Evolutionary conservation across 2,329 filamentous ascomycete species (phyloP), one percentile per base, ranked within the genome.

Genomic region (Salinomyces thailandicus): DNA sequence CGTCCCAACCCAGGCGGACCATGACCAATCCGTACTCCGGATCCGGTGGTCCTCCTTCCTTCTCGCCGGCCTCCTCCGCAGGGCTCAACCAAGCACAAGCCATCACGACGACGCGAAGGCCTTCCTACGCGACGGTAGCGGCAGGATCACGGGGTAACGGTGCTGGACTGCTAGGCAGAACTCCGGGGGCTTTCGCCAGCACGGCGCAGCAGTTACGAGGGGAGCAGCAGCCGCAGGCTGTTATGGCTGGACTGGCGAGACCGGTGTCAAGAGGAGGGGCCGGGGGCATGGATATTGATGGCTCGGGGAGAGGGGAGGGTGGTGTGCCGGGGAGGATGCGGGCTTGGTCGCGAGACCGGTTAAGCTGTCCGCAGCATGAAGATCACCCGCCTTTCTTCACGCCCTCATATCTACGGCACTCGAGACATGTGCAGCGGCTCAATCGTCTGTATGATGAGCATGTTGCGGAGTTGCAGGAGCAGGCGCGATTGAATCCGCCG

Each of bases 351-450:
- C 33, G 31, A 19, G 44, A 49, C 22, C 38, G 42, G 7, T 16
- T 46, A 32, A 39, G 39, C 13, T 49, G 41, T 20, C 30, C 36
- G 18, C 36, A 42, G 18, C 46, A 50, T 22, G 48, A 54, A 5
- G 48, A 53, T 28, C 45, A 52, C 20, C 43, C 47, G 13, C 43
- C 48, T 5, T 89, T 89, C 67, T 86, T 94, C 59, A 72, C 79
- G 8, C 89, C 89, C 1, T 86, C 85, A 4, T 95, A 95, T 61
- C 72, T 96, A 30, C 69, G 71, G 48, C 75, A 75, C 26, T 89
- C 85, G 11, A 75, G 77, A 52, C 87, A 94, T 60, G 76, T 89
- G 36, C 73, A 81, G 50, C 78, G 75, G 56, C 69, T 95, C 32
- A 76, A 82, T 50, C 37, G 41, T 20, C 45, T 40, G 9, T 47